A percentile compares a stretch with the other conserved stretches of the same genome.
These are phyloP conservation scores for Penicillium sp. DNA, from an alignment of 2,329 filamentous ascomycete genomes.

Conservation along the genomic window DNA sequence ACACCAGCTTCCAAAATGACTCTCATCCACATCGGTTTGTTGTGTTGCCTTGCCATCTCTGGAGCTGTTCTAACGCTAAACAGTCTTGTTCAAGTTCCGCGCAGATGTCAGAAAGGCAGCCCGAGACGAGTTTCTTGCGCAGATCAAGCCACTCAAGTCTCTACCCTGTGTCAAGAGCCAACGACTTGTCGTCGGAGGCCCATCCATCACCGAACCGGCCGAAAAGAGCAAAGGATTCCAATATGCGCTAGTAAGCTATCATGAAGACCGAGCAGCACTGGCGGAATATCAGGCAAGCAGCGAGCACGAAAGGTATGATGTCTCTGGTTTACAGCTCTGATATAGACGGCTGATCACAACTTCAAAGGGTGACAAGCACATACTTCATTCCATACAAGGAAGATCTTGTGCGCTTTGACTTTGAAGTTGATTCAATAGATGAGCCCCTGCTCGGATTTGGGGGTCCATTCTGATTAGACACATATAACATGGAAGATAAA, in stretches of 20 bases:
- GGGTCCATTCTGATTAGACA: neutral
- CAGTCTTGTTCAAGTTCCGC: constrained; percentile 53
- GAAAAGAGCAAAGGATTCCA: constrained; percentile 55
- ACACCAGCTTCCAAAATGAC: constrained; percentile 29
- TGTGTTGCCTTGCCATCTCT: neutral
- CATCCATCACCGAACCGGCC: constrained; percentile 53
- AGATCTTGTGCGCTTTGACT: constrained; percentile 55
- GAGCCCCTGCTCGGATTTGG: constrained; percentile 25
- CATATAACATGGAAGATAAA: no score
- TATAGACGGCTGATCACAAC: neutral
- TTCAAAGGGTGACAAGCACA: constrained; percentile 51
- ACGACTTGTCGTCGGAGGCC: constrained; percentile 53
- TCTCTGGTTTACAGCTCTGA: neutral
- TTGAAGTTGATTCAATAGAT: constrained; percentile 45
- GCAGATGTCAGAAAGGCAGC: constrained; percentile 44
- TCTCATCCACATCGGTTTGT: constrained; percentile 27
- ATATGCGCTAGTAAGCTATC: constrained; percentile 53
- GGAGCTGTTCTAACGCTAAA: neutral
- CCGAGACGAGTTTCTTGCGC: constrained; percentile 45
- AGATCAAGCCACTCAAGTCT: constrained; percentile 51
- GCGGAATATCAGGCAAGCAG: constrained; percentile 53
- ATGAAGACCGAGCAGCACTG: constrained; percentile 47
- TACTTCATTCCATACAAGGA: constrained; percentile 55
- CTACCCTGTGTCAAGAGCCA: constrained; percentile 50
- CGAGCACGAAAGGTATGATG: constrained; percentile 50